Base-by-base conservation (phyloP, 306 rosid genomes). In the Fagus crenata region DNA sequence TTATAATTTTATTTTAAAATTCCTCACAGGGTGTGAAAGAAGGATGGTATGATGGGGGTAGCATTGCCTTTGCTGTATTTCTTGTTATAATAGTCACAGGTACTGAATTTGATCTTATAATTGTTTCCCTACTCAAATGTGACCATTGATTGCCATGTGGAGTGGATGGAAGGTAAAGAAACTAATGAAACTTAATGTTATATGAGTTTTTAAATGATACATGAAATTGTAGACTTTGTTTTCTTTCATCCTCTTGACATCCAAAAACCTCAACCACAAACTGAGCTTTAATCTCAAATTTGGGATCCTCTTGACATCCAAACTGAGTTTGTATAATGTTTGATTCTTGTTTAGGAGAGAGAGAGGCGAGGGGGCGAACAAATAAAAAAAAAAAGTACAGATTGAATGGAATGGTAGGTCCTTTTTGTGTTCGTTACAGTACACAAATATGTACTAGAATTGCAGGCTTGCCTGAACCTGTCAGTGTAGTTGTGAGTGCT, bases 21-120 rank as follows among this genome's bases (percentile, higher is more conserved):
- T 76, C 72, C 69, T 77, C 69, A 13, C 71, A 95, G 98, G 98
- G 98, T 83, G 12, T 87, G 63, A 8, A 71, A 6, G 90, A 92
- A 85, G 98, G 98, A 80, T 95, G 97, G 97, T 90, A 90, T 77
- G 98, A 95, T 83, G 97, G 98, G 76, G 97, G 95, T 68, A 92
- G 98, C 86, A 95, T 92, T 83, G 75, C 90, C 72, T 86, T 92
- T 78, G 97, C 98, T 73, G 98, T 95, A 71, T 9, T 87, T 43
- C 95, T 95, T 79, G 98, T 95, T 74, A 89, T 92, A 73, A 77
- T 90, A 49, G 98, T 95, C 73, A 95, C 98, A 81, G 98, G 98
- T 95, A 88, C 31, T 63, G 39, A 31, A 46, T 18, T 85, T 64
- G 46, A 69, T 78, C 33, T 67, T 72, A 53, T 17, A 8, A n/a